These are phyloP conservation scores for Combretum micranthum DNA, from an alignment of 345 rosid species.

Conservation along the genomic window DNA sequence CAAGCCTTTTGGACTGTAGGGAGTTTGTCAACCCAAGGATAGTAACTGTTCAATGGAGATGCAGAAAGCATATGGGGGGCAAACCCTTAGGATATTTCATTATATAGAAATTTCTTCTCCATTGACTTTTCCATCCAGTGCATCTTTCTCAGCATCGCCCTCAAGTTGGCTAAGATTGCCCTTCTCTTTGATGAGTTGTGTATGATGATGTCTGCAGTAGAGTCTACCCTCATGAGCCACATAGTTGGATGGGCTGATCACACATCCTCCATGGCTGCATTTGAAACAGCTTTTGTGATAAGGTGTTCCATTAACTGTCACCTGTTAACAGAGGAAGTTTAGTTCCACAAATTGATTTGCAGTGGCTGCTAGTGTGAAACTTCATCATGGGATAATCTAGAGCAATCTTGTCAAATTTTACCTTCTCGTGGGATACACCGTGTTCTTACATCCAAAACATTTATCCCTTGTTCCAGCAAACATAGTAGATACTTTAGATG, in stretches of 20 bases:
- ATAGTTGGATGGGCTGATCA: conserved; percentile 90
- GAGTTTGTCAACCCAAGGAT: neutral
- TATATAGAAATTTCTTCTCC: neutral
- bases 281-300: conserved; percentile 98
- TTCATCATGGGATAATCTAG: neutral
- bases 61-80: neutral
- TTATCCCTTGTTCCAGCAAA: conserved; percentile 92
- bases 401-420: conserved; percentile 7
- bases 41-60: neutral
- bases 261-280: conserved; percentile 96
- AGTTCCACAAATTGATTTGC: neutral
- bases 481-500: conserved; percentile 76
- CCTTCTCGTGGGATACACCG: conserved; percentile 97
- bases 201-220: conserved; percentile 96
- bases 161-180: conserved; percentile 97
- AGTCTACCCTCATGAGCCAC: conserved; percentile 92
- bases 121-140: conserved; percentile 6
- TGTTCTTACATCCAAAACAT: conserved; percentile 78
- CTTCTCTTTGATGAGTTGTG: conserved; percentile 87
- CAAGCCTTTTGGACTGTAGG: too few species aligned
- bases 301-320: conserved; percentile 87
- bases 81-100: too few species aligned
- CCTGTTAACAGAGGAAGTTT: conserved; percentile 30
- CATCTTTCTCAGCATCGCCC: conserved; percentile 46
- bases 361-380: too few species aligned